Base-by-base conservation (phyloP, 2,329 filamentous ascomycete genomes). In the Didymella keratinophila region DNA sequence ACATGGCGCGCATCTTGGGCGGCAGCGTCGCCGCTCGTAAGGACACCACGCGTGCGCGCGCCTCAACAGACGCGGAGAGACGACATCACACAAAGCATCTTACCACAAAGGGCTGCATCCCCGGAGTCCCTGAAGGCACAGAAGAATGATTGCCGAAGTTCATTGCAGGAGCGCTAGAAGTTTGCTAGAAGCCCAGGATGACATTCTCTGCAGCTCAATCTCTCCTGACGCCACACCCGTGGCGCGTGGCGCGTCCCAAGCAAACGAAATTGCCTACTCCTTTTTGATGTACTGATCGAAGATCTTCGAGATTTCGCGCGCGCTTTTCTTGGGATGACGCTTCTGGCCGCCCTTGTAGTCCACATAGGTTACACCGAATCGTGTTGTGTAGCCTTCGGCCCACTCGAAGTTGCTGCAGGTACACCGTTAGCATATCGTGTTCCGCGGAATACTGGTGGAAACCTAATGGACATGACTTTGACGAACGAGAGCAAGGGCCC, bases 311-410 rank as follows among this genome's bases (percentile, higher is more conserved):
- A 96, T 83, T 71, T 85, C 84, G 77, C 83, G 85, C 20, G 90
- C 92, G 75, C 91, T 95, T 85, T 93, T 92, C 85, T 96, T 96
- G 37, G 92, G 88, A 66, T 88, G 84, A 50, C 92, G 83, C 81
- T 89, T 91, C 82, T 96, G 92, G 23, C 87, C 88, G 65, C 91
- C 86, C 68, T 86, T 80, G 75, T 95, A 96, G 78, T 96, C 91
- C 51, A 96, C 91, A 74, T 84, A 95, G 7, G 89, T 91, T 56
- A 93, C 91, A 25, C 92, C 92, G 70, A 96, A 96, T 39, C 92
- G 85, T 42, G 91, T 95, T 79, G 91, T 88, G 72, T 94, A 96
- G 11, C 92, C 92, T 75, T 96, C 92, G n/a, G 92, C 90, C 91
- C 91, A 94, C 78, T 94, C 91, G 70, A 94, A 94, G 81, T 94